Conservation (phyloP, 2,329 filamentous ascomycete species). For the Sarocladium strictum region DNA sequence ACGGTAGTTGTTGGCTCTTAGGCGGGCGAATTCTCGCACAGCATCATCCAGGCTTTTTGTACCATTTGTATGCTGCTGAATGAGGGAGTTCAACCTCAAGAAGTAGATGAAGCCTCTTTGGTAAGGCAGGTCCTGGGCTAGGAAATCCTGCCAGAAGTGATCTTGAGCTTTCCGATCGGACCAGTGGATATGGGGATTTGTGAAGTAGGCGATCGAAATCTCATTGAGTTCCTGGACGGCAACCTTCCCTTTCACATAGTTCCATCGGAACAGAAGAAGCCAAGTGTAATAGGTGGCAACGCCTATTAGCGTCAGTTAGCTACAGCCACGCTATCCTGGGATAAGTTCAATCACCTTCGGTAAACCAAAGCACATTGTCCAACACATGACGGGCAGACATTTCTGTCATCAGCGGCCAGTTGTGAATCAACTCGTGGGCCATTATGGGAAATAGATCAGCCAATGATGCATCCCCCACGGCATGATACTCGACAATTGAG, state of each 20-base stretch:
- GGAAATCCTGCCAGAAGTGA: neutral
- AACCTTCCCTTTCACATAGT: neutral
- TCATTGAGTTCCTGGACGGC: neutral
- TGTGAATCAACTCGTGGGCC: neutral
- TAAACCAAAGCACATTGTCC: neutral
- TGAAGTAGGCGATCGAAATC: neutral
- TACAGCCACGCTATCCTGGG: neutral
- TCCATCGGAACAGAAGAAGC: neutral
- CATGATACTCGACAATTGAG: neutral
- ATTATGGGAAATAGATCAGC: neutral
- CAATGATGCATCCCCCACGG: neutral
- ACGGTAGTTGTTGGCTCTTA: neutral
- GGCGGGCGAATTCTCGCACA: neutral
- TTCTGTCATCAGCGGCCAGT: neutral
- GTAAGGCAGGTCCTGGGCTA: neutral
- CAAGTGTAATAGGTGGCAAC: neutral
- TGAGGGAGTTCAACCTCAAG: neutral
- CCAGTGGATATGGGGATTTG: neutral
- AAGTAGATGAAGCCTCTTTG: constrained; percentile 1
- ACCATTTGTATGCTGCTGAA: neutral
- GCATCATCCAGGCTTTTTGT: constrained; percentile 1
- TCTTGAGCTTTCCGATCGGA: neutral
- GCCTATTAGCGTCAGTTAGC: neutral
- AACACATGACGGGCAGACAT: neutral
- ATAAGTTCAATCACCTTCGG: neutral